phyloP scores from a whole-genome alignment of 192 early-diverging fungal genomes.

The Rhizophagus sp. region DNA sequence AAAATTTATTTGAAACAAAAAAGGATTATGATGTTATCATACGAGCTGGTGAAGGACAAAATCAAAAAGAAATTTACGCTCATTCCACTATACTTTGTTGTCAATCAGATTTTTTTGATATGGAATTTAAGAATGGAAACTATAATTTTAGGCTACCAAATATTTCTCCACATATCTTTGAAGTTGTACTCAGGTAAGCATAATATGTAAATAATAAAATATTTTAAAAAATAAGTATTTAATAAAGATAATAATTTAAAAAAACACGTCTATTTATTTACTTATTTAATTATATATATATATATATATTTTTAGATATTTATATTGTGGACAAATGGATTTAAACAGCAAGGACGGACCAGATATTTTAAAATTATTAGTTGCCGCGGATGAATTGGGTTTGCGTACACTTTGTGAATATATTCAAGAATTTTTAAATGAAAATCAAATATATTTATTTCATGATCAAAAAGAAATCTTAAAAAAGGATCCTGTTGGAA shows the following conservation, averaged over 20 bases:
- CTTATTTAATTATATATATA: no score
- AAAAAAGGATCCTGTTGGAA: neutral
- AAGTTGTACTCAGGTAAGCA: neutral
- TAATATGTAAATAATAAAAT: neutral
- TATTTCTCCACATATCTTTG: neutral
- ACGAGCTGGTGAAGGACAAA: neutral
- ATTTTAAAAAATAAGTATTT: no score
- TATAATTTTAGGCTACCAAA: neutral
- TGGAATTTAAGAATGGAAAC: neutral
- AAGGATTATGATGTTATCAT: neutral
- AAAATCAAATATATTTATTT: neutral
- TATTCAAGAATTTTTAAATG: neutral
- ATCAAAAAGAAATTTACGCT: neutral
- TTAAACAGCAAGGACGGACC: neutral
- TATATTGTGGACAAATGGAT: neutral
- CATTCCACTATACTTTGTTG: neutral
- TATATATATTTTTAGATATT: neutral
- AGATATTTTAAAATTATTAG: neutral
- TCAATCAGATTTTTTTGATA: neutral
- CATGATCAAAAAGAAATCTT: no score
- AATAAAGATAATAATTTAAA: no score
- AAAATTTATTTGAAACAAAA: neutral
- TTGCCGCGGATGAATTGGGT: neutral
- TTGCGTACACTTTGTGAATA: neutral
- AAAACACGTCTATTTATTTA: no score